Conservation (phyloP, 2,329 filamentous ascomycete genomes). For the Parastagonospora avenae region DNA sequence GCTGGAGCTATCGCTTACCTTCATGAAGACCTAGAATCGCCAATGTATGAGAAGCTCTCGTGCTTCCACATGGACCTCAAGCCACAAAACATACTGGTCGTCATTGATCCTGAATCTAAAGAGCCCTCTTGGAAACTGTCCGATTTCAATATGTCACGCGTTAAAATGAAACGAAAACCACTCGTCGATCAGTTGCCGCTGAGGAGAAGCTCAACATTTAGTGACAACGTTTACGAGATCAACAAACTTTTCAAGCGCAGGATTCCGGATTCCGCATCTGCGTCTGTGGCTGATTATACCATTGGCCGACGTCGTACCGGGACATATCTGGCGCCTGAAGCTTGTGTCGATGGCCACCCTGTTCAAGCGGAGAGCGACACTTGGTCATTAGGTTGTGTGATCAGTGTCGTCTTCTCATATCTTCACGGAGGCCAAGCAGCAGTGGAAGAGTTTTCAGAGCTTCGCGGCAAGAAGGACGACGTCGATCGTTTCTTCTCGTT, state of each 20-base stretch:
- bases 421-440: constrained; percentile 34
- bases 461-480: neutral
- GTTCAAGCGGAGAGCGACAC: constrained; percentile 42
- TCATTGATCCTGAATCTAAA: constrained; percentile 41
- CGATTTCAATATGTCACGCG: constrained; percentile 50
- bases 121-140: constrained; percentile 49
- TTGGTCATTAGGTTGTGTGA: constrained; percentile 51
- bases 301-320: constrained; percentile 39
- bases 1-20: constrained; percentile 20
- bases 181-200: constrained; percentile 7
- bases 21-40: constrained; percentile 42
- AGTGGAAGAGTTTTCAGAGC: neutral
- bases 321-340: constrained; percentile 49
- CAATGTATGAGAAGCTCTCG: constrained; percentile 33
- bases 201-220: neutral
- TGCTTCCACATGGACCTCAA: constrained; percentile 51
- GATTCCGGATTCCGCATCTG: constrained; percentile 5
- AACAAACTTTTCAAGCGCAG: constrained; percentile 33
- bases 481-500: constrained; percentile 2
- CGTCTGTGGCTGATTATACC: constrained; percentile 12
- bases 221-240: constrained; percentile 26
- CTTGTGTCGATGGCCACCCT: constrained; percentile 32
- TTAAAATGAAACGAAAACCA: constrained; percentile 32
- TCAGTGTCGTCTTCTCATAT: constrained; percentile 49
- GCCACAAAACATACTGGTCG: constrained; percentile 28